phyloP scores from a whole-genome alignment of 1,284 basidiomycete species.

The Trichosporon inkin region DNA sequence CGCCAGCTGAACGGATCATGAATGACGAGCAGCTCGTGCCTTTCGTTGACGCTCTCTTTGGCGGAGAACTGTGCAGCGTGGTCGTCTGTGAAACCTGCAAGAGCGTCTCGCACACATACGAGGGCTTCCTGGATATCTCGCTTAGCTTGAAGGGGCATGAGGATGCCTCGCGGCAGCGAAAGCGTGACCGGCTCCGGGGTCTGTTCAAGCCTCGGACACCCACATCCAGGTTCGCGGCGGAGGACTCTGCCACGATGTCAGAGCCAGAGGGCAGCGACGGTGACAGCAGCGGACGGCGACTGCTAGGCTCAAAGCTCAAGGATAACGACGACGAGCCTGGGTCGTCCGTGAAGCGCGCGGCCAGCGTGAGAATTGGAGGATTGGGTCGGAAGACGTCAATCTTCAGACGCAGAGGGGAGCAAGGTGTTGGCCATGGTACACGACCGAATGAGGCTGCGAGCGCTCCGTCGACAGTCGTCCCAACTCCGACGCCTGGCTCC shows the following conservation, averaged over 20 bases:
- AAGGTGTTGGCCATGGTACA: background rate
- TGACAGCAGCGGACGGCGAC: background rate
- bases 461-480: background rate
- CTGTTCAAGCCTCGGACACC: constrained; percentile 42
- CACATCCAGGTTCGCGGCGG: background rate
- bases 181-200: constrained; percentile 65
- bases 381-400: background rate
- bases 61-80: constrained; percentile 78
- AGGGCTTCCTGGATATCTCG: constrained; percentile 89
- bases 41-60: constrained; percentile 83
- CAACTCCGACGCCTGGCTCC: background rate
- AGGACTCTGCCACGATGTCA: constrained; percentile 26
- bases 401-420: background rate
- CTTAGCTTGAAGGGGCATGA: constrained; percentile 65
- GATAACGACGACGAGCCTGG: background rate
- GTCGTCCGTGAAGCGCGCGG: background rate
- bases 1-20: background rate
- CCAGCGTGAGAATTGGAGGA: background rate
- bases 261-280: constrained; percentile 40
- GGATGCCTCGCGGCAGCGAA: constrained; percentile 8
- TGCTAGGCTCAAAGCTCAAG: background rate
- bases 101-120: constrained; percentile 74
- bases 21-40: constrained; percentile 54
- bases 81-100: constrained; percentile 93
- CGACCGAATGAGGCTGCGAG: background rate